Base-by-base conservation (phyloP, 2,329 filamentous ascomycete species). In the Fusarium marasasianum region DNA sequence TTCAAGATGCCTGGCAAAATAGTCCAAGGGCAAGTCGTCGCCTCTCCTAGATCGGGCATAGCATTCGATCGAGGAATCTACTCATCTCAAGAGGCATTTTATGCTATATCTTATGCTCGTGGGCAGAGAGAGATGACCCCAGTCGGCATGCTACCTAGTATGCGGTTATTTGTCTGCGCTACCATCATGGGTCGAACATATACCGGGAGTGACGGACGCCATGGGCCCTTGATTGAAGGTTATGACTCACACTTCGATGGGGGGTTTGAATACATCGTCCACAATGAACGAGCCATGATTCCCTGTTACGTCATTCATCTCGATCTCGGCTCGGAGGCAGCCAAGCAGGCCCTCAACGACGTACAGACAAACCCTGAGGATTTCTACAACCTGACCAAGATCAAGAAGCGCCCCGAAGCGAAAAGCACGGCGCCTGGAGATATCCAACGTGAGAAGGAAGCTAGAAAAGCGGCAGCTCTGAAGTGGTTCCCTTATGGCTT, bases 401-500 rank as follows among this genome's bases (percentile, higher is more conserved):
- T 15, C 8, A 60, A 64, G 29, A 48, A 56, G 38, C 45, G 54
- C 12, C 47, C 38, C 26, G 35, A 60, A 38, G 45, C 45, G 38
- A 56, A 66, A 45, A 54, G 63, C 29, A 63, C 69, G 50, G 58
- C 66, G 4, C 74, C 84, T 1, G 85, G 81, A 1, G 84, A 86
- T 31, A 63, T 75, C 14, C 78, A 82, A 67, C 80, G 81, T 14
- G 75, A 77, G 50, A 83, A 83, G 67, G 79, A 82, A 47, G 83
- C 82, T 15, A 75, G 80, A 54, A 80, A 83, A 53, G 83, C 84
- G 1, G 79, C 82, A 14, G 85, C 83, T 1, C 73, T 82, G 41
- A 87, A 87, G 76, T 86, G 81, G 76, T 86, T 86, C 57, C 84
- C 85, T 1, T 86, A 85, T 60, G 84, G 85, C 4, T 87, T 81